Evolutionary conservation across 2,329 filamentous ascomycete genomes (phyloP).

Genomic region (Xylaria sp.): DNA sequence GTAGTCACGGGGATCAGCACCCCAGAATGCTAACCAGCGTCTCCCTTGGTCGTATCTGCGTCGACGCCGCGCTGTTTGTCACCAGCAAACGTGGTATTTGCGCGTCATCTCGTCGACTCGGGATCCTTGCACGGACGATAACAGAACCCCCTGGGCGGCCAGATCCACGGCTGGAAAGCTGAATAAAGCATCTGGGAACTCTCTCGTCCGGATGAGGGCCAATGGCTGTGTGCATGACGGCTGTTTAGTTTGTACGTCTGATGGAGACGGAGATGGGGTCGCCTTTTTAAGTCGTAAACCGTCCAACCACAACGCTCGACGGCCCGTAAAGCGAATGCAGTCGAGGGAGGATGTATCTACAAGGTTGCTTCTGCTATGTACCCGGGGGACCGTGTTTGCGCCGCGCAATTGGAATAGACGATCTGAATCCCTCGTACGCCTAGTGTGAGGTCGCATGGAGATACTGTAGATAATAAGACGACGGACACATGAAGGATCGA

Average conservation of each 20-base stretch:
- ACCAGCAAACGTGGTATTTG: constrained; percentile 25
- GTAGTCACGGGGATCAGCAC: constrained; percentile 31
- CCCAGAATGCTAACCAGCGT: constrained; percentile 19
- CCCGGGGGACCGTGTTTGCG: constrained; percentile 4
- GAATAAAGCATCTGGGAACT: constrained; percentile 17
- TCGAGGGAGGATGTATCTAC: constrained; percentile 13
- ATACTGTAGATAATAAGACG: constrained; percentile 3
- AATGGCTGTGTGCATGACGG: constrained; percentile 37
- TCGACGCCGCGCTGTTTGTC: constrained; percentile 26
- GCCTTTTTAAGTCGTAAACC: constrained; percentile 50
- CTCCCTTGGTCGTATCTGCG: constrained; percentile 27
- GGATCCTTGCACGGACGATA: constrained; percentile 30
- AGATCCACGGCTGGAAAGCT: constrained; percentile 22
- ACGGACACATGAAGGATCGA: constrained; percentile 2
- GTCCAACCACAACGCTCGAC: constrained; percentile 53
- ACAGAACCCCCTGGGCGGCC: constrained; percentile 7
- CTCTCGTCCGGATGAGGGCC: constrained; percentile 29
- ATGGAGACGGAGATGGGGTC: constrained; percentile 42
- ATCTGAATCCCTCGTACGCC: constrained; percentile 27
- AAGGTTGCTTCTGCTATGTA: constrained; percentile 14
- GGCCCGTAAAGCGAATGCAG: constrained; percentile 30
- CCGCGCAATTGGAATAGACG: constrained; percentile 20
- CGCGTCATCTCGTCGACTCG: constrained; percentile 27
- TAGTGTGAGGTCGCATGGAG: not conserved
- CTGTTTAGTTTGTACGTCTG: constrained; percentile 38